Evolutionary conservation across 768 basidiomycete genomes (phyloP), one percentile per base, ranked within the genome.

Genomic region (Trametes cinnabarina): DNA sequence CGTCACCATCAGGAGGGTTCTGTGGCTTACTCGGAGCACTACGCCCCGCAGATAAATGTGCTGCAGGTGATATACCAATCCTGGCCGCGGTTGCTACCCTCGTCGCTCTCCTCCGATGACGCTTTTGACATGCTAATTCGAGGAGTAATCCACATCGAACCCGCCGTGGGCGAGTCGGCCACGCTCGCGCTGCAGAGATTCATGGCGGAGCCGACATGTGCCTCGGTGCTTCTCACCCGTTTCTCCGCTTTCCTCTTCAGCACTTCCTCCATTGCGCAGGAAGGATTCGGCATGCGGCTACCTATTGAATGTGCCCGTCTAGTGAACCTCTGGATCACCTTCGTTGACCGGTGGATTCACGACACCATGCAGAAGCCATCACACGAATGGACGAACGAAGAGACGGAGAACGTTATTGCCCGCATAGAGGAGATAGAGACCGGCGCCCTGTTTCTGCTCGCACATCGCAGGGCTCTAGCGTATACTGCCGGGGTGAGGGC

Each of bases 91-190:
- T 89, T 85, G 65, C 76, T 94, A 41, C 83, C 86, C 66, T 72
- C 79, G 2, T 76, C 75, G 4, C 71, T 83, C 30, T 65, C 82
- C 41, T 69, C 88, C 47, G 68, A 77, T 11, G 86, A 88, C 41
- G 82, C 85, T 0, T 77, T 92, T 49, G 88, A 92, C 62, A 85
- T 92, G 78, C 81, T 95, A 23, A 76, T 94, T 44, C 82, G 85
- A 32, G 90, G 89, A 2, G 81, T 92, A n/a, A 79, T 92, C 23
- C 94, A 96, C 63, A 84, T 94, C 28, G 92, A 97, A 61, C 89
- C 91, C 1, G 65, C 73, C 2, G 76, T 96, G 1, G 82, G 81
- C 35, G 85, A 87, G n/a, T 82, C 82, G 15, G 87, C 94, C 0
- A 77, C 76, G 26, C 74, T 76, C 3, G 86, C 92, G 12, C 68